Percentiles rank a stretch among this genome's conserved stretches.
Conservation (phyloP, 2,329 filamentous ascomycete species). For the Aureobasidium lini region DNA sequence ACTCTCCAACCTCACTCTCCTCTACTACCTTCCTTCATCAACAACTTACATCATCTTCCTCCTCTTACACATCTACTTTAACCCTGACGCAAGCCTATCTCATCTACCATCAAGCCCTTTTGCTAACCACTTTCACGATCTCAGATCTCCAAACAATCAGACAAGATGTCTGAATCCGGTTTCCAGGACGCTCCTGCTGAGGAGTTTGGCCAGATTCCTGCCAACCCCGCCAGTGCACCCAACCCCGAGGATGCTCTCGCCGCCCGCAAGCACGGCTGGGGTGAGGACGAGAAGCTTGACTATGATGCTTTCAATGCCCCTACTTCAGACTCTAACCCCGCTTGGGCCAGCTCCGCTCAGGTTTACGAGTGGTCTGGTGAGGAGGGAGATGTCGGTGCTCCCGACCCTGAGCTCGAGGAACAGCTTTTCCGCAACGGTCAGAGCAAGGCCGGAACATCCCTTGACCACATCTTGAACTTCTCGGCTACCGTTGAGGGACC, state of each 20-base stretch:
- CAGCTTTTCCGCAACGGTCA: conserved; percentile 59
- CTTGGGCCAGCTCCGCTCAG: conserved; percentile 50
- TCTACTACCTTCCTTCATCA: neutral
- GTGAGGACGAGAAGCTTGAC: conserved; percentile 21
- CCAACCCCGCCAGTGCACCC: too few relatives aligned
- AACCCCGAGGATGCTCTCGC: conserved; percentile 4
- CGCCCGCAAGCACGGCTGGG: conserved; percentile 24
- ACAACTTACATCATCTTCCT: neutral
- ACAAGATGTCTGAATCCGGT: neutral
- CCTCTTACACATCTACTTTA: neutral
- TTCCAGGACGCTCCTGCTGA: neutral
- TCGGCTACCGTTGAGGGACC: conserved; percentile 45
- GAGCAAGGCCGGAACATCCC: conserved; percentile 55
- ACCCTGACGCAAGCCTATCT: neutral
- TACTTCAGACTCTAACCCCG: neutral
- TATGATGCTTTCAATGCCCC: conserved; percentile 20
- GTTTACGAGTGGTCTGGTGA: conserved; percentile 83
- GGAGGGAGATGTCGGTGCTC: conserved; percentile 75
- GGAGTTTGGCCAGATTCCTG: neutral
- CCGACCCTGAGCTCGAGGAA: conserved; percentile 60
- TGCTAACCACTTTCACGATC: neutral
- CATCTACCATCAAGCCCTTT: neutral
- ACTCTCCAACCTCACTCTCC: neutral
- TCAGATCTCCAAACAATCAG: neutral
- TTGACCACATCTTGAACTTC: conserved; percentile 46